Base-by-base conservation (phyloP, 1,284 basidiomycete genomes). In the Ganoderma sinense region DNA sequence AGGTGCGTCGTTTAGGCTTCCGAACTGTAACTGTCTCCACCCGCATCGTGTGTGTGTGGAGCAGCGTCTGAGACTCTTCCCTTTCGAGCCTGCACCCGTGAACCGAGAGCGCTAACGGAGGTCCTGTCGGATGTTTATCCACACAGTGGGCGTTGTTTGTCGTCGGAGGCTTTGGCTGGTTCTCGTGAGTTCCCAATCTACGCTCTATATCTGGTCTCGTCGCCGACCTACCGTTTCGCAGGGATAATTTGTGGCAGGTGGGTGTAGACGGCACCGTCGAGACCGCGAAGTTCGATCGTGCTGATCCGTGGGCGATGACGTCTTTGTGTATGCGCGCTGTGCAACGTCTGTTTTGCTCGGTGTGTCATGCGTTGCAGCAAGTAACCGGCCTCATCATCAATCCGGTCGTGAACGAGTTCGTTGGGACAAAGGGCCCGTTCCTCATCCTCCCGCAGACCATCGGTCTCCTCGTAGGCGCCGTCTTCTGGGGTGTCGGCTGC, bases 161-260 rank as follows among this genome's bases (percentile, higher is more conserved):
- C 65, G 87, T 89, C 20, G 84, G 87, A 20, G 88, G 88, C 7
- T 90, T 92, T 80, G 91, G 90, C 62, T 92, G 90, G 89, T 84
- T 92, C 73, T 89, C 90, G 88, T 90, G 78, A 79, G 89, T 83
- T 33, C 6, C 8, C 13, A 13, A 13, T 14, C 8, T 14, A 26
- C 26, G 48, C 48, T 53, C 10, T 23, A 36, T 26, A 20, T 14
- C 45, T 33, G 18, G 11, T 14, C 45, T 14, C 7, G 26, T 29
- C 31, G 29, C 48, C 26, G 16, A 45, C 16, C 1, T 41, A 16
- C 48, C 0, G 61, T 5, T 5, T 18, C 2, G 10, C 31, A 88
- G 87, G 55, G 90, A 90, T 76, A 91, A 89, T 70, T 82, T 90
- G 23, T 91, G 89, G 90, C 90, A 88, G 13, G 88, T 91, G 67